Base-by-base conservation (phyloP, 2,329 filamentous ascomycete genomes). In the Cladosporium sp. region DNA sequence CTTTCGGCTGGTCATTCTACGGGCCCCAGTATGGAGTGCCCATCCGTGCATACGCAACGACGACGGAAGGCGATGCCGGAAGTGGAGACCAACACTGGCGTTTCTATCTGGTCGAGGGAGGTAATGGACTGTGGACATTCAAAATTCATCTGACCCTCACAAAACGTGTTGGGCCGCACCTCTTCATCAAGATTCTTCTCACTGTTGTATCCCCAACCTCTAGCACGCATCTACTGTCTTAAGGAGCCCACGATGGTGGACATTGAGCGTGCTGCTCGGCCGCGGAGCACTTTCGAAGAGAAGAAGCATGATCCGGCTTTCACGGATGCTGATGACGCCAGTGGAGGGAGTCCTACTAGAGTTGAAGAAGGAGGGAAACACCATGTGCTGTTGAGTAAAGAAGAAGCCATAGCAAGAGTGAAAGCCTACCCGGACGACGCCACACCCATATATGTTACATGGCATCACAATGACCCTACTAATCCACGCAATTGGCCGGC, bases 401-500 rank as follows among this genome's bases (percentile, higher is more conserved):
- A 55, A 7, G 61, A 67, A 34, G 61, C 58, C 15, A 45, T 63
- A 19, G 53, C 42, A 6, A 56, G 58, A 25, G 58, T 60, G 40
- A 62, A 59, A 28, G 55, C 56, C 7, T 32, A 61, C 10, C 64
- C 66, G 3, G 51, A 65, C 22, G 60, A 62, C 9, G 51, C 58
- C 2, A 58, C 58, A 2, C 60, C 65, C 6, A 60, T 68, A 28
- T 63, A 60, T 36, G 51, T 68, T 13, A 65, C 55, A 1, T 68
- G 65, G 49, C 45, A 42, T 2, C 34, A 39, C 9, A 36, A 62
- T 19, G 67, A 68, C 47, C 55, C 47, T 8, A 73, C 75, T 32
- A 75, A 75, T 56, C 75, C 75, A 9, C 68, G 73, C 35, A 70
- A 75, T 44, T 77, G 73, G 72, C 67, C 71, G 25, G 45, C 28